Base-by-base conservation (phyloP, 495 filamentous ascomycete species). In the Pseudoneurospora amorphoporcata region DNA sequence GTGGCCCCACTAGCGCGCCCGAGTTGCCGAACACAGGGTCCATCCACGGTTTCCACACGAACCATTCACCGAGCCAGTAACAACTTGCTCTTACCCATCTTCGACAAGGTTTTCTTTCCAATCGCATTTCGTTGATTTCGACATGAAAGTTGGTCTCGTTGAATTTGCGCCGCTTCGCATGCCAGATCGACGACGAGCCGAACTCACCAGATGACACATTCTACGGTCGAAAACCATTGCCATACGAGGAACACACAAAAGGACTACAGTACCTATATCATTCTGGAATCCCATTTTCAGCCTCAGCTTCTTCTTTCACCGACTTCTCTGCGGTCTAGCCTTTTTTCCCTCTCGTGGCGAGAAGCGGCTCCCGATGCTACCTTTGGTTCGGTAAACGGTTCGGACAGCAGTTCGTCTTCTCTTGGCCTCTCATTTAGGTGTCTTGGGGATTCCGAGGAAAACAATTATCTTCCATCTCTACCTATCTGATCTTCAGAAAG, bases 1-100 rank as follows among this genome's bases (percentile, higher is more conserved):
- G 80, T 81, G 77, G 76, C 74, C 68, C 61, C 71, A 6, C 71
- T 77, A 78, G 76, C 74, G 78, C 65, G 78, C 65, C 58, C 75
- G 29, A 69, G 58, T 23, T 69, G 40, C n/a, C 41, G 68, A 23
- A 23, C 23, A 43, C 41, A 70, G 41, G 23, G 39, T 42, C 10
- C 16, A 41, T 29, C 72, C 23, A 23, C 23, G 23, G 1, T 23
- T 23, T 23, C 72, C 45, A 32, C 43, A 8, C 41, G 41, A 19
- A 4, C 70, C 69, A 19, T 16, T 23, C 23, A 23, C n/a, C 2
- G 43, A 70, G 68, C 79, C 79, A 78, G 69, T 80, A 53, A 79
- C 70, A 80, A 80, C 72, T 75, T 76, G 77, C 79, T 76, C 77
- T 73, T 41, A 39, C 70, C 29, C 45, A 69, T 35, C 42, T 68